These are phyloP conservation scores for Aspergillus cavernicola DNA, from an alignment of 495 filamentous ascomycete genomes.

Conservation along the genomic window DNA sequence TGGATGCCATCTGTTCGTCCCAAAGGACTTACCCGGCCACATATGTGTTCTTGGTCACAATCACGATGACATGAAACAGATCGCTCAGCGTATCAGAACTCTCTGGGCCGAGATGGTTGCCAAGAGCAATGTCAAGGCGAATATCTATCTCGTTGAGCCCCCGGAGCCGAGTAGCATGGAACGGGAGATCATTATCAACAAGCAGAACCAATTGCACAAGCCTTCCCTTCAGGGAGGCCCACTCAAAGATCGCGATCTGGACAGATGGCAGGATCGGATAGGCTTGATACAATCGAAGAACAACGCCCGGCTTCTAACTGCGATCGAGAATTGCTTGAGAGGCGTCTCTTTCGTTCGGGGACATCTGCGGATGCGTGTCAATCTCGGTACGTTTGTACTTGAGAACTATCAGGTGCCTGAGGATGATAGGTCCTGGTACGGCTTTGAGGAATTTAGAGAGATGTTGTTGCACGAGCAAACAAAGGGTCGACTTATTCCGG, in stretches of 20 bases:
- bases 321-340: slow-evolving; percentile 27
- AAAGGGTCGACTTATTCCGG: slow-evolving; percentile 34
- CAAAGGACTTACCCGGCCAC: slow-evolving; percentile 29
- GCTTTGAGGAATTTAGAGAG: slow-evolving; percentile 46
- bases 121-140: slow-evolving; percentile 25
- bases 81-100: slow-evolving; percentile 32
- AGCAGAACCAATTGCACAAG: slow-evolving; percentile 13
- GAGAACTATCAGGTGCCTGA: slow-evolving; percentile 37
- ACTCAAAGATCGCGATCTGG: slow-evolving; percentile 1
- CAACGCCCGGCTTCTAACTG: slow-evolving; percentile 20
- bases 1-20: slow-evolving; percentile 22
- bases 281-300: slow-evolving; percentile 24
- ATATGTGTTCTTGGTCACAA: slow-evolving; percentile 24
- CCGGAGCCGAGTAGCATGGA: slow-evolving; percentile 21
- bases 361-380: slow-evolving; percentile 51
- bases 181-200: slow-evolving; percentile 16
- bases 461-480: slow-evolving; percentile 41
- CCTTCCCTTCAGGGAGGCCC: slow-evolving; percentile 11
- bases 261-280: slow-evolving; percentile 13
- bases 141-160: slow-evolving; percentile 40
- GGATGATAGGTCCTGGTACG: slow-evolving; percentile 31
- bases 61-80: slow-evolving; percentile 24
- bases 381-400: slow-evolving; percentile 53
- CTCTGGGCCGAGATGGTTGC: slow-evolving; percentile 33
- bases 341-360: slow-evolving; percentile 32